A percentile compares a stretch with the other conserved stretches of the same genome.
These are phyloP conservation scores for Eremochloa ophiuroides DNA, from an alignment of 176 grass and related monocot genomes.

Conservation along the genomic window DNA sequence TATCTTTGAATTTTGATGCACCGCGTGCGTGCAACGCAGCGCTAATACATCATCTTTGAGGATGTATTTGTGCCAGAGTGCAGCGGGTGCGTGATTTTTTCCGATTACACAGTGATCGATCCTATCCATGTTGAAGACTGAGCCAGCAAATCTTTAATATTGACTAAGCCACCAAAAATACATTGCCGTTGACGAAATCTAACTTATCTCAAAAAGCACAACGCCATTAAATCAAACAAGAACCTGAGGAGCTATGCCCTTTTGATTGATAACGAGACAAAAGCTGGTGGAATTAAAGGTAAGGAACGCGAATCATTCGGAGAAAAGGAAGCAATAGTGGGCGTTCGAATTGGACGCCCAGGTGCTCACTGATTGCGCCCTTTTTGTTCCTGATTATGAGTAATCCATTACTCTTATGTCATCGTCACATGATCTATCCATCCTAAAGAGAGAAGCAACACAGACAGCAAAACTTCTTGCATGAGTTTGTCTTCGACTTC, in stretches of 20 bases:
- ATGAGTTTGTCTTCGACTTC: slow-evolving; percentile 6
- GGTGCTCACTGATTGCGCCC: slow-evolving; percentile 10
- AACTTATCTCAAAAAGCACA: no score
- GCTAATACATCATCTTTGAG: neutral
- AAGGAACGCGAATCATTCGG: neutral
- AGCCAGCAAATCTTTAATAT: no score
- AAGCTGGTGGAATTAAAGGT: neutral
- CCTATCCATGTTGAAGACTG: no score
- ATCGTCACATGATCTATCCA: neutral
- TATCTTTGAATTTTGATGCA: neutral
- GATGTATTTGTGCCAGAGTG: neutral
- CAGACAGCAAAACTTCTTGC: neutral
- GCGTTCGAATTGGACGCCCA: slow-evolving; percentile 7
- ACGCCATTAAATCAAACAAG: no score
- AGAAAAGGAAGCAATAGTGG: slow-evolving; percentile 8
- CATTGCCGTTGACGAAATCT: no score
- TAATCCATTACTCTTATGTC: neutral
- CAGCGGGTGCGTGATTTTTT: no score
- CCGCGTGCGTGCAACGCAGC: neutral
- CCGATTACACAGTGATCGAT: no score
- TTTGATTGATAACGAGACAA: neutral
- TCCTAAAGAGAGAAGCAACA: neutral
- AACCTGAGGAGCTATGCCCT: no score
- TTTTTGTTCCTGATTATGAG: slow-evolving; percentile 11
- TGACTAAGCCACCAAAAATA: no score